Evolutionary conservation across 164 flowering plant genomes (phyloP).

Genomic region (Magnolia officinalis): DNA sequence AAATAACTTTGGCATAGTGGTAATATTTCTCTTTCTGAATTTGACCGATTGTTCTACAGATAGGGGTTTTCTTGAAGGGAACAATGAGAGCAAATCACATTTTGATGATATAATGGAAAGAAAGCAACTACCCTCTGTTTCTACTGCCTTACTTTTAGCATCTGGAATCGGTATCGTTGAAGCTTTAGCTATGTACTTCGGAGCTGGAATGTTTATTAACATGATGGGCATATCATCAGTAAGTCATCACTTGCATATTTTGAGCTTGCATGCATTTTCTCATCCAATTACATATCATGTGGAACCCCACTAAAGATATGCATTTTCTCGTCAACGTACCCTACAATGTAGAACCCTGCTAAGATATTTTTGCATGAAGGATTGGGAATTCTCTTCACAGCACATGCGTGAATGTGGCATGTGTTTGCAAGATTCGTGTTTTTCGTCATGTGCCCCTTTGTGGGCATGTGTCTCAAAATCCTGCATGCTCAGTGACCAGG

Average conservation of each 20-base stretch:
- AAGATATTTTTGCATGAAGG: not conserved
- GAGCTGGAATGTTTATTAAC: conserved; percentile 72
- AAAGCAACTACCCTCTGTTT: conserved; percentile 84
- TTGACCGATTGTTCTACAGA: conserved; percentile 18
- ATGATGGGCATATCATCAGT: conserved; percentile 81
- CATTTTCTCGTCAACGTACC: too few relatives aligned
- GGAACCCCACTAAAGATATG: not conserved
- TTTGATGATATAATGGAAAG: conserved; percentile 31
- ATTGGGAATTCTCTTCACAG: not conserved
- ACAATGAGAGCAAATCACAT: conserved; percentile 7
- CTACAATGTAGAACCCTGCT: not conserved
- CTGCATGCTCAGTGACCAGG: not conserved
- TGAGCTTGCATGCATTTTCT: not conserved
- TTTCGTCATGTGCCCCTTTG: not conserved
- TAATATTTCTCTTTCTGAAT: conserved; percentile 1
- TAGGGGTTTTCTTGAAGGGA: conserved; percentile 19
- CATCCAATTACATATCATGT: not conserved
- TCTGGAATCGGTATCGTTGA: conserved; percentile 76
- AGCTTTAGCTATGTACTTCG: conserved; percentile 71
- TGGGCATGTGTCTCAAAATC: not conserved
- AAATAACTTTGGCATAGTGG: not conserved
- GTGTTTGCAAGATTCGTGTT: not conserved
- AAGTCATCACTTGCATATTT: conserved; percentile 24
- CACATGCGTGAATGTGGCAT: not conserved
- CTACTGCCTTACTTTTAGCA: conserved; percentile 87